Evolutionary conservation across 257 asterid species (phyloP).

Genomic region (Solanum pinnatisectum): DNA sequence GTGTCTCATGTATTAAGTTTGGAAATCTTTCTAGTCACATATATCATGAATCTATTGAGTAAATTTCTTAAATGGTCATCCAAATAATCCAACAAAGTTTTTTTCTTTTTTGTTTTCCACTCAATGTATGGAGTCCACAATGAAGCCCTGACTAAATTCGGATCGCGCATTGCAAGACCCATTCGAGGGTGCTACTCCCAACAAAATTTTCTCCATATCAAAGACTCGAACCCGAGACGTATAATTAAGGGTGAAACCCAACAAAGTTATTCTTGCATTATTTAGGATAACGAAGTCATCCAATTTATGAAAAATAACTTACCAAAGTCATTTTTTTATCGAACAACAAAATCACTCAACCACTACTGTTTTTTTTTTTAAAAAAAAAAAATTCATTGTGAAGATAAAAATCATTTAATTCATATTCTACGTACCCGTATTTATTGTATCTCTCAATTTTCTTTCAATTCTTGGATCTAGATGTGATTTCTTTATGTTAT

Average conservation of each 20-base stretch:
- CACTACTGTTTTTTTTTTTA: too few species aligned
- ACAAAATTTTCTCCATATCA: too few species aligned
- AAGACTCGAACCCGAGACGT: too few species aligned
- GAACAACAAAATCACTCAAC: background rate
- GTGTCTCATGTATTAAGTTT: background rate
- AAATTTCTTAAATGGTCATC: background rate
- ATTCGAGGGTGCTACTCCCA: too few species aligned
- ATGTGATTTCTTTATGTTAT: too few species aligned
- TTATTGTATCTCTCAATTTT: background rate
- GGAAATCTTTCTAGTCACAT: background rate
- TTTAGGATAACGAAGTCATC: background rate
- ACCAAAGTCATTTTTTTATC: too few species aligned
- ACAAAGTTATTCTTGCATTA: background rate
- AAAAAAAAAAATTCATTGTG: background rate
- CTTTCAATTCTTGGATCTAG: background rate
- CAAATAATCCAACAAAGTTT: background rate
- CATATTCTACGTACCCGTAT: too few species aligned
- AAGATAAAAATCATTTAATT: too few species aligned
- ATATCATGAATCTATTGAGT: background rate
- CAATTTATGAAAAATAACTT: background rate
- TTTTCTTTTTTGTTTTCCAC: too few species aligned
- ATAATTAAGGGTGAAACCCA: too few species aligned
- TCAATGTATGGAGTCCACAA: accelerated
- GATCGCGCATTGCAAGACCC: accelerated
- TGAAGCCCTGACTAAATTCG: accelerated